Base-by-base conservation (phyloP, 495 filamentous ascomycete species). In the Penicillium fimorum region DNA sequence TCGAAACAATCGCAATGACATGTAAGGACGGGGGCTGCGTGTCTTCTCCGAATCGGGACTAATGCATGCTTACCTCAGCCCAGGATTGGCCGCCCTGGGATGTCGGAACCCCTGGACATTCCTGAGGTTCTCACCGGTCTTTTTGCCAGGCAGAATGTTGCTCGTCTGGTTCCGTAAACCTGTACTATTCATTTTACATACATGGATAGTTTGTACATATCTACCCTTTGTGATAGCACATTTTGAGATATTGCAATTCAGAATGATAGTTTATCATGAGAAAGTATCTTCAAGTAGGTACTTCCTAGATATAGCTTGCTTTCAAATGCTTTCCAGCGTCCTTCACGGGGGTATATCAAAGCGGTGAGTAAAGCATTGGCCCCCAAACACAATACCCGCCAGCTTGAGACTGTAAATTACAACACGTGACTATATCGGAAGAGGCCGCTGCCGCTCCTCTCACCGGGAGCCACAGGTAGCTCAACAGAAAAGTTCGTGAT, bases 401-500 rank as follows among this genome's bases (percentile, higher is more conserved):
- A 38, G 35, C 35, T 38, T 38, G 35, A 38, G 15, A 8, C 6
- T 38, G 35, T 38, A 47, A 29, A 5, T 27, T 15, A 32, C 51
- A 59, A 52, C 59, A 50, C 35, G 37, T 45, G 42, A 72, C 58
- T 35, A 63, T 66, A 20, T 54, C 45, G 61, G 63, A 50, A 58
- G 41, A 61, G 61, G 61, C 62, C 64, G 53, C 52, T 47, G 45
- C 45, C 45, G 45, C 45, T 47, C 45, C 29, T 47, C 45, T 62
- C 63, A 56, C 58, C 52, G 56, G 65, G 63, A 57, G 58, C 50
- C 61, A 63, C 51, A 57, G 58, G 59, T 53, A 69, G 65, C 74
- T 73, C 71, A 76, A 78, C 72, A 74, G 70, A 75, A 78, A 77
- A 74, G 68, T 76, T 76, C 68, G 67, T 64, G 56, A 32, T 43